Percentiles rank a stretch among this genome's conserved stretches.
Conservation (phyloP, 257 asterid genomes). For the Forsythia suspensa region DNA sequence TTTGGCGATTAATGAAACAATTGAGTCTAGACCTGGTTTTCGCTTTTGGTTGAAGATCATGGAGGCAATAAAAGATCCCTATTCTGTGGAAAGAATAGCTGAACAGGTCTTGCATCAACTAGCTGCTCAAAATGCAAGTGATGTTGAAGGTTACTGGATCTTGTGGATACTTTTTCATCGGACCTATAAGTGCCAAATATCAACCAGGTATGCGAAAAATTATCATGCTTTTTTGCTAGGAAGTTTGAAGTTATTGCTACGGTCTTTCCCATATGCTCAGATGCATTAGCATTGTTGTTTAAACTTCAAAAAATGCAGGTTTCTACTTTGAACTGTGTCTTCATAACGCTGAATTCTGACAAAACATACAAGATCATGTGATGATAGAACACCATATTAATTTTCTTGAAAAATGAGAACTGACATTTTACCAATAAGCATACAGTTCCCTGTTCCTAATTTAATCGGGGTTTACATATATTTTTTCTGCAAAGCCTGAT, state of each 20-base stretch:
- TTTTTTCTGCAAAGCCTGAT: neutral
- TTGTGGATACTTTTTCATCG: constrained; percentile 75
- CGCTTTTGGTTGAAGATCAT: constrained; percentile 77
- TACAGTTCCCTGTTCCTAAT: neutral
- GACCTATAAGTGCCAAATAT: constrained; percentile 42
- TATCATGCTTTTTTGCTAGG: constrained; percentile 19
- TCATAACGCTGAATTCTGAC: neutral
- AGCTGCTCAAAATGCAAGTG: constrained; percentile 56
- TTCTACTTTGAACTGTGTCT: constrained; percentile 5
- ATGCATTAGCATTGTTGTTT: constrained; percentile 1
- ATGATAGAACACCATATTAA: constrained; percentile 9
- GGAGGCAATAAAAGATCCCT: constrained; percentile 75
- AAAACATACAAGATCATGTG: constrained; percentile 6
- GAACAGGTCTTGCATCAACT: constrained; percentile 80
- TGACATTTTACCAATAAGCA: neutral
- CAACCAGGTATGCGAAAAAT: constrained; percentile 52
- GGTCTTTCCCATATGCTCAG: neutral
- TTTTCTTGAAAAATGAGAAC: constrained; percentile 1
- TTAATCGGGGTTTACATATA: neutral
- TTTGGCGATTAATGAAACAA: constrained; percentile 34
- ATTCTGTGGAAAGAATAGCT: constrained; percentile 86
- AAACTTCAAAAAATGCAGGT: neutral
- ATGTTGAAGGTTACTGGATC: constrained; percentile 86
- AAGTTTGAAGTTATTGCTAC: constrained; percentile 4
- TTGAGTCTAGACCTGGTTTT: constrained; percentile 58